Evolutionary conservation across 139 green algal genomes (phyloP).

Genomic region (Chlamydomonas eustigma): DNA sequence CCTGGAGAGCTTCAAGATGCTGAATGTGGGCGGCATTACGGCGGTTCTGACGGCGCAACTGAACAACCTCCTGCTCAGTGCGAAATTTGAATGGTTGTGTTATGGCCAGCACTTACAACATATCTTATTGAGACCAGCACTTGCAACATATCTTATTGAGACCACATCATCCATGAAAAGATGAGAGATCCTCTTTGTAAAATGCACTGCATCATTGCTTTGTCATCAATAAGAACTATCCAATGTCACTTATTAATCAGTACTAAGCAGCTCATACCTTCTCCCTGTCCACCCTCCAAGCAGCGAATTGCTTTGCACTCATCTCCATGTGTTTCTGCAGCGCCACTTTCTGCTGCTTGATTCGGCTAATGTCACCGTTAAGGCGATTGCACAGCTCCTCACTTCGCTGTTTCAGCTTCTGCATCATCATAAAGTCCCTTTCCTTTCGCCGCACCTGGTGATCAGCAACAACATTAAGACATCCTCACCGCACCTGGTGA

Average conservation of each 20-base stretch:
- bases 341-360: constrained; percentile 62
- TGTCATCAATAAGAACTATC: not conserved
- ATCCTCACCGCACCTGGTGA: too few relatives aligned
- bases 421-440: constrained; percentile 32
- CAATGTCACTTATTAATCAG: too few relatives aligned
- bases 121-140: too few relatives aligned
- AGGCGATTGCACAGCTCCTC: constrained; percentile 53
- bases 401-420: constrained; percentile 52
- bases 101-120: too few relatives aligned
- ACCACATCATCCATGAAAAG: too few relatives aligned
- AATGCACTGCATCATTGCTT: not conserved
- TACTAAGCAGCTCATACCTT: constrained; percentile 24
- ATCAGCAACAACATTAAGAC: not conserved
- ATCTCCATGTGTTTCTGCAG: constrained; percentile 47
- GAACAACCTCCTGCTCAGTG: constrained; percentile 36
- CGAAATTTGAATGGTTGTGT: constrained; percentile 6
- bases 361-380: constrained; percentile 68
- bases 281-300: constrained; percentile 52
- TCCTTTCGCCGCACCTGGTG: constrained; percentile 34
- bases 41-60: constrained; percentile 39
- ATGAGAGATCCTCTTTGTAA: too few relatives aligned
- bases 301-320: constrained; percentile 42
- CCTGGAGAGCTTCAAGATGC: constrained; percentile 16
- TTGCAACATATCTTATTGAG: too few relatives aligned
- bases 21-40: constrained; percentile 22